Evolutionary conservation across 108 stramenopile genomes (phyloP), one percentile per base, ranked within the genome.

Genomic region (Nannochloropsis gaditana): DNA sequence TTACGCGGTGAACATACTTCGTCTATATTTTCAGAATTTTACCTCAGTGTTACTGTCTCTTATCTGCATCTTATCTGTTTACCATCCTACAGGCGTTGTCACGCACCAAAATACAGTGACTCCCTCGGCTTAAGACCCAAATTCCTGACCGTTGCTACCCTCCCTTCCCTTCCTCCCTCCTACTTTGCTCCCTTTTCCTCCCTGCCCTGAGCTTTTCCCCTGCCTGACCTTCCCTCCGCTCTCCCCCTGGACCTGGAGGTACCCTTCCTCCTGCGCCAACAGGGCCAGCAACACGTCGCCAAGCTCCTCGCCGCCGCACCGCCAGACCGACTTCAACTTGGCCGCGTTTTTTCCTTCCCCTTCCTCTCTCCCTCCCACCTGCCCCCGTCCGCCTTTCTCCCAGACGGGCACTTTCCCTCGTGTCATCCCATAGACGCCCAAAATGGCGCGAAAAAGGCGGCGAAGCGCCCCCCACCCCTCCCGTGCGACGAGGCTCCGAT

Each of bases 221-320:
- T n/a, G 19, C 8, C n/a, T 73, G 19, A n/a, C 59, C 59, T 73
- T n/a, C 59, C n/a, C n/a, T 6, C 59, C 59, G 19, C n/a, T n/a
- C 59, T 73, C 59, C 59, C 59, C 59, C 59, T n/a, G 19, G 4
- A 73, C 2, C 59, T 73, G 19, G 19, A 73, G 19, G 3, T n/a
- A n/a, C 59, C 59, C 59, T 2, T 73, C 59, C 59, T 73, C 59
- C 59, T 73, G 59, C 59, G 59, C 59, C 59, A 73, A 73, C 5
- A 73, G 59, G 19, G 59, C 59, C 59, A 73, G 59, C 59, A 73
- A 6, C 59, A 73, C 59, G n/a, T 73, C 59, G 15, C 59, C 59
- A 15, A 73, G 6, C 59, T 73, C 59, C 59, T 15, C 59, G 19
- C 59, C 59, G 15, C 59, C 59, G n/a, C 59, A 73, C 59, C 15